Evolutionary conservation across 257 asterid species (phyloP).

Genomic region (Lavandula angustifolia): DNA sequence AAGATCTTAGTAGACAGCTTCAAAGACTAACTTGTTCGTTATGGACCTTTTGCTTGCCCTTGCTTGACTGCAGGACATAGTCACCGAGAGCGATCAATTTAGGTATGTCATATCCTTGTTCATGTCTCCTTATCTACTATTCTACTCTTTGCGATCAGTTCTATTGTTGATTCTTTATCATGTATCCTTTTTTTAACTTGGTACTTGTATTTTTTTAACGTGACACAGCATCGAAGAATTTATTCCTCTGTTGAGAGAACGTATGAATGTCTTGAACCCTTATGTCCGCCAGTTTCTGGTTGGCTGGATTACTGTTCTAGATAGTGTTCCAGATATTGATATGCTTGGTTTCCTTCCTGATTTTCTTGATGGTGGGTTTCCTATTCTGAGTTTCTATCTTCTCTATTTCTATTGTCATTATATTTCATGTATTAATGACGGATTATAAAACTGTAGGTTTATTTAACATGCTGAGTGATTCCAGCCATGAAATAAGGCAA

Average conservation of each 20-base stretch:
- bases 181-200: conserved; percentile 29
- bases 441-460: conserved; percentile 62
- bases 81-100: conserved; percentile 98
- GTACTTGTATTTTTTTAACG: conserved; percentile 27
- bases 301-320: conserved; percentile 99
- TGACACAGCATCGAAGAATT: conserved; percentile 93
- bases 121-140: conserved; percentile 21
- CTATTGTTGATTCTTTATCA: conserved; percentile 23
- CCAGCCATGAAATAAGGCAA: conserved; percentile 97
- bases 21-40: conserved; percentile 22
- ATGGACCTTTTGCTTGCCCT: conserved; percentile 27
- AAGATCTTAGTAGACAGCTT: conserved; percentile 13
- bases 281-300: conserved; percentile 98
- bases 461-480: conserved; percentile 96
- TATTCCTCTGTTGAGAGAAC: conserved; percentile 91
- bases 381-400: conserved; percentile 23
- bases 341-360: conserved; percentile 99
- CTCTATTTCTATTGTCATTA: conserved; percentile 21
- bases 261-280: conserved; percentile 97
- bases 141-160: conserved; percentile 18
- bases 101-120: conserved; percentile 54
- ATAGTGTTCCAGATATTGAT: conserved; percentile 99
- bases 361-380: conserved; percentile 91
- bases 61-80: conserved; percentile 78
- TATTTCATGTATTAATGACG: conserved; percentile 23